phyloP scores from a whole-genome alignment of 495 filamentous ascomycete species.

The Delitschia confertaspora region DNA sequence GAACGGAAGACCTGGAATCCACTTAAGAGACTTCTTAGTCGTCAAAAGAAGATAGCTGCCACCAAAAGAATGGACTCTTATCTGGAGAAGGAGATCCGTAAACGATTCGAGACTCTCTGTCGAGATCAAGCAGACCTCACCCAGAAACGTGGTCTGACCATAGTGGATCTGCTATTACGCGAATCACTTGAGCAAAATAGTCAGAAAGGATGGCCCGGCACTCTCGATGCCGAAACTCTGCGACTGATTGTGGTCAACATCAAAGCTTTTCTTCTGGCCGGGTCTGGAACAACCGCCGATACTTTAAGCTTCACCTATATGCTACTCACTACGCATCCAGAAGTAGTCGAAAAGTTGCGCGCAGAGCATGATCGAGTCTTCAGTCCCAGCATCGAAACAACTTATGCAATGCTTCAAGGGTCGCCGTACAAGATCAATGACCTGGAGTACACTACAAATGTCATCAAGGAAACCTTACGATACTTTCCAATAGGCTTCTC shows the following conservation, averaged over 20 bases:
- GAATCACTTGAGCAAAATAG: constrained; percentile 7
- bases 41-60: neutral
- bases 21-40: neutral
- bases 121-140: constrained; percentile 7
- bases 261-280: constrained; percentile 16
- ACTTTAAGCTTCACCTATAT: constrained; percentile 24
- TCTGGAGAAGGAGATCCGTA: constrained; percentile 4
- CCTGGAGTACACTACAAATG: constrained; percentile 11
- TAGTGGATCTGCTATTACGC: constrained; percentile 18
- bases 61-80: neutral
- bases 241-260: constrained; percentile 7
- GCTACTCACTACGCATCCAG: constrained; percentile 14
- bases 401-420: constrained; percentile 9
- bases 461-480: constrained; percentile 21
- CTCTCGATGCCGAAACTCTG: constrained; percentile 12
- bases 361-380: constrained; percentile 19
- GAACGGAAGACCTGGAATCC: constrained; percentile 9
- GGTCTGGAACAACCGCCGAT: constrained; percentile 15
- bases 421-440: constrained; percentile 10
- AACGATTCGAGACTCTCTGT: constrained; percentile 7
- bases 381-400: constrained; percentile 3
- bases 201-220: neutral
- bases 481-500: constrained; percentile 12
- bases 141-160: constrained; percentile 10
- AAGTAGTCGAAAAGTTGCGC: constrained; percentile 7